Conservation (phyloP, 805 yeast species). For the Ogataea sp. region DNA sequence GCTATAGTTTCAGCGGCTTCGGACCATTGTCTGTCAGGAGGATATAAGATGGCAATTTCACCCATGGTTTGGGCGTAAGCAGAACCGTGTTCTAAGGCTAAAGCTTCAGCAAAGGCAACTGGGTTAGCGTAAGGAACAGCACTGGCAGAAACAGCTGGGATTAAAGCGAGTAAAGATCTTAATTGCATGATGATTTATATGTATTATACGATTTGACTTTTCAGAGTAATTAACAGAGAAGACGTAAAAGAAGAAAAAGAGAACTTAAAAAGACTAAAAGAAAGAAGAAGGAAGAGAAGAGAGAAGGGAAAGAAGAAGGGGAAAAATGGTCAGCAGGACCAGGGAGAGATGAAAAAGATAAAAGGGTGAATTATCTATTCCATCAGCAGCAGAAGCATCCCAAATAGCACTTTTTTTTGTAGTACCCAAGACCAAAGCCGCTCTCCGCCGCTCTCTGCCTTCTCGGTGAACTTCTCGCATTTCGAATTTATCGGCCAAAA, state of each 20-base stretch:
- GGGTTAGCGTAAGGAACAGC: slow-evolving; percentile 20
- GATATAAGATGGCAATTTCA: slow-evolving; percentile 32
- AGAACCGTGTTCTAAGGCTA: slow-evolving; percentile 28
- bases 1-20: slow-evolving; percentile 36
- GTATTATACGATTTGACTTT: background rate
- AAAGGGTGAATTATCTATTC: too few relatives aligned
- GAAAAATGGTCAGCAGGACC: background rate
- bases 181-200: background rate
- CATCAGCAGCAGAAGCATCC: too few relatives aligned
- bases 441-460: slow-evolving; percentile 2
- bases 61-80: slow-evolving; percentile 30
- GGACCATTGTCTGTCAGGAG: slow-evolving; percentile 36
- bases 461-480: background rate
- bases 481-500: background rate
- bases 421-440: too few relatives aligned
- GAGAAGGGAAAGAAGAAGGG: background rate
- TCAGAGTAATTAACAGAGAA: background rate
- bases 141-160: slow-evolving; percentile 9
- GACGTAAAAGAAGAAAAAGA: background rate
- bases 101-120: slow-evolving; percentile 23
- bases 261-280: too few relatives aligned
- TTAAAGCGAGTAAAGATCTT: slow-evolving; percentile 3
- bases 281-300: background rate
- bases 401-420: too few relatives aligned
- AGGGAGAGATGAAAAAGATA: background rate